Percentiles rank a stretch among this genome's conserved stretches.
These are phyloP conservation scores for Melaleuca quinquenervia DNA, from an alignment of 345 rosid species.

Conservation along the genomic window DNA sequence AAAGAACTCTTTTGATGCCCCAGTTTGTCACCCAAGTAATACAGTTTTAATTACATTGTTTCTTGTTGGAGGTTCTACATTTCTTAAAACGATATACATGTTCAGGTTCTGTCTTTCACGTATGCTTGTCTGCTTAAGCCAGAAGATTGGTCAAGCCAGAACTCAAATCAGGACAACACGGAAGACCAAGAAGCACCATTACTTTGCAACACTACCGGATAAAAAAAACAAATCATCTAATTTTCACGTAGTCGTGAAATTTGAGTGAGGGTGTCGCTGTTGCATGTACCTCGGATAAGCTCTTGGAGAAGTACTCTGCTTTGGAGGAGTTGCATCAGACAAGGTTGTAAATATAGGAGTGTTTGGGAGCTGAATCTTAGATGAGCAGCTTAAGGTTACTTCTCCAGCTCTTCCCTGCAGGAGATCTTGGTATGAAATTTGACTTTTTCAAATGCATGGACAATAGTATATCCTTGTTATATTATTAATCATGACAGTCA, in stretches of 20 bases:
- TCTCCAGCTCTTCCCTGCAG: neutral
- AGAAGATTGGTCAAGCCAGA: neutral
- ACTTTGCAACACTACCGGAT: neutral
- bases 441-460: neutral
- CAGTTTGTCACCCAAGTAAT: neutral
- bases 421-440: neutral
- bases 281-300: neutral
- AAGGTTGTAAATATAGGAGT: neutral
- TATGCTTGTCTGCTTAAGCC: constrained; percentile 21
- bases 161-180: neutral
- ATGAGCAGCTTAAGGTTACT: neutral
- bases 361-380: neutral
- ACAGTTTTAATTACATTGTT: neutral
- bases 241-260: neutral
- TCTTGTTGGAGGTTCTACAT: no score
- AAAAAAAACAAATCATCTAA: neutral
- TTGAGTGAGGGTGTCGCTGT: neutral
- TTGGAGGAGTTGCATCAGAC: neutral
- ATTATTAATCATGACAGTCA: neutral
- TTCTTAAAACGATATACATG: neutral
- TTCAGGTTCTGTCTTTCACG: constrained; percentile 23
- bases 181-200: constrained; percentile 30
- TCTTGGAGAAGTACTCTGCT: neutral
- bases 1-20: neutral
- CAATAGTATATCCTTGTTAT: neutral